These are phyloP conservation scores for Ophidiomyces ophidiicola DNA, from an alignment of 2,329 filamentous ascomycete genomes.

Conservation along the genomic window DNA sequence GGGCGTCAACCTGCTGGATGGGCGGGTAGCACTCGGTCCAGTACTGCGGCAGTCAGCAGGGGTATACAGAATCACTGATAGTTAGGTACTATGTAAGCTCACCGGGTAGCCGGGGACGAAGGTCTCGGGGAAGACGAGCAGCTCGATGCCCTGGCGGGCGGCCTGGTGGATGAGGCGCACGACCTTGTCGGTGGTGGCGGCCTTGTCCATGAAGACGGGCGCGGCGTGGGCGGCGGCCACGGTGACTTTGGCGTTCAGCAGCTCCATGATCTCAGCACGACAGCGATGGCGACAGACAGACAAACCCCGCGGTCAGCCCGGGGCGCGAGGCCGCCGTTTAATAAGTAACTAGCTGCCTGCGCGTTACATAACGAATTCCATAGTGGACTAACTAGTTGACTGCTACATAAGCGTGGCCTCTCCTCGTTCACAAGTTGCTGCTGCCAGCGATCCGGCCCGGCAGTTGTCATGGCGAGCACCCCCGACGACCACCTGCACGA, in stretches of 20 bases:
- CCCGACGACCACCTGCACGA: conserved; percentile 3
- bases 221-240: conserved; percentile 29
- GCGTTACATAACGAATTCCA: too few relatives aligned
- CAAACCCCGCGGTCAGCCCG: too few relatives aligned
- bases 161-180: conserved; percentile 26
- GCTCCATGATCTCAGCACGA: too few relatives aligned
- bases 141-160: conserved; percentile 21
- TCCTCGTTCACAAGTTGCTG: too few relatives aligned
- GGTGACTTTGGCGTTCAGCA: conserved; percentile 20
- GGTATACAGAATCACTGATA: not conserved
- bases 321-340: too few relatives aligned
- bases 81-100: not conserved
- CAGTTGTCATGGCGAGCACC: not conserved
- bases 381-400: too few relatives aligned
- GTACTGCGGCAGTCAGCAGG: conserved; percentile 15
- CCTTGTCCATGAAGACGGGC: conserved; percentile 30
- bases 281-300: too few relatives aligned
- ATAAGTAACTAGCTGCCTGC: too few relatives aligned
- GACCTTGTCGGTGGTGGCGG: conserved; percentile 25
- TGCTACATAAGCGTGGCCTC: too few relatives aligned
- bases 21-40: conserved; percentile 29
- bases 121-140: conserved; percentile 28
- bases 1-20: conserved; percentile 23
- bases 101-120: conserved; percentile 29
- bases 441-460: too few relatives aligned